Percentiles rank a stretch among this genome's conserved stretches.
Evolutionary conservation across 805 yeast genomes (phyloP).

Genomic region (Nakazawaea ishiwadae): DNA sequence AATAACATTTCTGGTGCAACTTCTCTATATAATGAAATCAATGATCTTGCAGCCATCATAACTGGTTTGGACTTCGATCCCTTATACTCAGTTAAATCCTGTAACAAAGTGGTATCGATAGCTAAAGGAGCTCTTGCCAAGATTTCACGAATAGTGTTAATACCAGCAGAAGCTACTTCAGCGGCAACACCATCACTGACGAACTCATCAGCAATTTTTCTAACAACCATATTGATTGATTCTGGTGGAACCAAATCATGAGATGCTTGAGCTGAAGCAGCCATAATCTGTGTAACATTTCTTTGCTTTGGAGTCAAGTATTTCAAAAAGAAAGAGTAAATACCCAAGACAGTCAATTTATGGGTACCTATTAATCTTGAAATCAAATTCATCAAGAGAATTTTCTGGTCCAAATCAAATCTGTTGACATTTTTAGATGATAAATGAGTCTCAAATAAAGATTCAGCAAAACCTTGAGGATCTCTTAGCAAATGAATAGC

Average conservation of each 20-base stretch:
- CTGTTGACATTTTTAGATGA: slow-evolving; percentile 64
- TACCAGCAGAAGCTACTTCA: slow-evolving; percentile 97
- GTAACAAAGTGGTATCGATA: slow-evolving; percentile 80
- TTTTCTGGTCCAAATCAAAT: slow-evolving; percentile 83
- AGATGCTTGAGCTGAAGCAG: slow-evolving; percentile 94
- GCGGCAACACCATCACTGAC: slow-evolving; percentile 98
- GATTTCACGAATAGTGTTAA: slow-evolving; percentile 92
- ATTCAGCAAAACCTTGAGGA: slow-evolving; percentile 97
- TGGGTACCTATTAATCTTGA: slow-evolving; percentile 93
- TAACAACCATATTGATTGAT: slow-evolving; percentile 67
- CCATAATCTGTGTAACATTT: slow-evolving; percentile 93
- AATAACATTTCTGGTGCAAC: slow-evolving; percentile 94
- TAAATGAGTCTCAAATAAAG: slow-evolving; percentile 66
- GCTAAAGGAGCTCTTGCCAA: slow-evolving; percentile 92
- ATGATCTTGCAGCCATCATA: slow-evolving; percentile 86
- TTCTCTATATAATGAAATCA: slow-evolving; percentile 84
- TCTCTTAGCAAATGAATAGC: slow-evolving; percentile 93
- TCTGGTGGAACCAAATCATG: slow-evolving; percentile 99
- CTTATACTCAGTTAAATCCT: slow-evolving; percentile 85
- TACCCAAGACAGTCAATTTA: slow-evolving; percentile 83
- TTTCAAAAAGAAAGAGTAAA: slow-evolving; percentile 84
- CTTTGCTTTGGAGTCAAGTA: slow-evolving; percentile 91
- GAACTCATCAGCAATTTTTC: slow-evolving; percentile 95
- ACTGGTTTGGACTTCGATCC: slow-evolving; percentile 94
- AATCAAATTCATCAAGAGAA: slow-evolving; percentile 79